Base-by-base conservation (phyloP, 352 stramenopile species). In the Phytophthora ramorum region DNA sequence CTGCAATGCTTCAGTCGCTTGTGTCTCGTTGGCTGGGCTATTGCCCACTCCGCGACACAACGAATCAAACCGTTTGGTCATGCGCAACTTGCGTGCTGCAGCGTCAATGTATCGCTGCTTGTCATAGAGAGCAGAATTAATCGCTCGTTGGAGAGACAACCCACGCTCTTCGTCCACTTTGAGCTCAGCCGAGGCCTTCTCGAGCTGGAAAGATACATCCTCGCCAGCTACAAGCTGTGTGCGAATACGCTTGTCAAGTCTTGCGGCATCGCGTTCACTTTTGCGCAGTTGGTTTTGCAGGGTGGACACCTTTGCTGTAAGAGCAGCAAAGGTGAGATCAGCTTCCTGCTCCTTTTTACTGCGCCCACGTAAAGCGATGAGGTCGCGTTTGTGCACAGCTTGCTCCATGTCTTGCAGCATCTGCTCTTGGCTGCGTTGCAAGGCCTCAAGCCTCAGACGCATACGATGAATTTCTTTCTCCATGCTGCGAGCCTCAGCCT, bases 381-480 rank as follows among this genome's bases (percentile, higher is more conserved):
- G 75, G 59, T 98, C 95, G 34, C 93, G 88, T 55, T 98, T 98
- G 66, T 92, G 73, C 14, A 98, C 96, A 26, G 95, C 93, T 53
- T 93, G 76, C 72, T 98, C 93, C 93, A 98, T 98, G 49, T 98
- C 92, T 63, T 95, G 78, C 19, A 98, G 78, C 77, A 98, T 96
- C 38, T 93, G 75, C 69, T 98, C 93, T 74, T 98, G 95, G 38
- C 92, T 94, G 20, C 91, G 86, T 65, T 95, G 78, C 43, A 98
- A 85, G 1, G 79, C 83, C 35, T 98, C 94, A n/a, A 98, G 81
- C 2, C 91, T 81, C 51, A 98, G 68, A 19, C 90, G 87, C 96
- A 99, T 98, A 49, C 94, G 88, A 71, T 98, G 92, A 45, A 98
- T 98, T 76, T 98, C 96, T 53, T 96, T 96, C 69, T 98, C 91